Conservation (phyloP, 108 stramenopile species). For the Conticribra guillardii region DNA sequence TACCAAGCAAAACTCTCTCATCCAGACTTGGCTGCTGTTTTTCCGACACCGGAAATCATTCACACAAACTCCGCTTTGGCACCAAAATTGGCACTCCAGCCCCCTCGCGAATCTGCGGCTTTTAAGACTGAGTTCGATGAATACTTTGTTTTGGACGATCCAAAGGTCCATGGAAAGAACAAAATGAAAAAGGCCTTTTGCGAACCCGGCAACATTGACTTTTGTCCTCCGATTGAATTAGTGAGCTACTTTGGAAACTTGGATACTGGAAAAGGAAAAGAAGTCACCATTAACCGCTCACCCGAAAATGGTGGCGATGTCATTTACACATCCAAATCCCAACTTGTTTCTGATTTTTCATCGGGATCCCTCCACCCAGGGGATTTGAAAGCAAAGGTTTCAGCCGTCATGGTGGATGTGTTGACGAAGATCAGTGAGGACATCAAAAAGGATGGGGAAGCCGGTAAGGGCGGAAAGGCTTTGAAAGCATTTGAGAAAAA, state of each 20-base stretch:
- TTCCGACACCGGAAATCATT: slow-evolving; percentile 27
- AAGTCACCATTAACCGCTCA: slow-evolving; percentile 68
- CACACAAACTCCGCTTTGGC: slow-evolving; percentile 12
- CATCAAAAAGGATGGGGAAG: slow-evolving; percentile 82
- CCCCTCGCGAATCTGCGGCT: slow-evolving; percentile 66
- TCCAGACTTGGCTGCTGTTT: slow-evolving; percentile 21
- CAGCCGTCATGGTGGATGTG: slow-evolving; percentile 76
- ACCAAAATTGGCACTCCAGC: slow-evolving; percentile 49
- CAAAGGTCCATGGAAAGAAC: slow-evolving; percentile 92
- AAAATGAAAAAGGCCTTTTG: slow-evolving; percentile 99
- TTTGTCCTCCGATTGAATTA: slow-evolving; percentile 87
- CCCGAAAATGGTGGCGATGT: slow-evolving; percentile 88
- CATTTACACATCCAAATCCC: slow-evolving; percentile 72
- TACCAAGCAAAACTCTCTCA: slow-evolving; percentile 37
- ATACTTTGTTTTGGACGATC: slow-evolving; percentile 85
- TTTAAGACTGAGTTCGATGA: slow-evolving; percentile 87
- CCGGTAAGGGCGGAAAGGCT: slow-evolving; percentile 80
- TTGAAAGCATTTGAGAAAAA: slow-evolving; percentile 90
- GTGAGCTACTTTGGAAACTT: slow-evolving; percentile 64
- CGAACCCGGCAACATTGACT: slow-evolving; percentile 90
- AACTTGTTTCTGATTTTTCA: slow-evolving; percentile 83
- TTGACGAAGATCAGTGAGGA: slow-evolving; percentile 87
- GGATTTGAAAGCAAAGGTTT: slow-evolving; percentile 91
- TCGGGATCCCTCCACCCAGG: slow-evolving; percentile 93
- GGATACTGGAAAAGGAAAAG: slow-evolving; percentile 43